Evolutionary conservation across 768 basidiomycete species (phyloP).

Genomic region (Mycena epipterygia): DNA sequence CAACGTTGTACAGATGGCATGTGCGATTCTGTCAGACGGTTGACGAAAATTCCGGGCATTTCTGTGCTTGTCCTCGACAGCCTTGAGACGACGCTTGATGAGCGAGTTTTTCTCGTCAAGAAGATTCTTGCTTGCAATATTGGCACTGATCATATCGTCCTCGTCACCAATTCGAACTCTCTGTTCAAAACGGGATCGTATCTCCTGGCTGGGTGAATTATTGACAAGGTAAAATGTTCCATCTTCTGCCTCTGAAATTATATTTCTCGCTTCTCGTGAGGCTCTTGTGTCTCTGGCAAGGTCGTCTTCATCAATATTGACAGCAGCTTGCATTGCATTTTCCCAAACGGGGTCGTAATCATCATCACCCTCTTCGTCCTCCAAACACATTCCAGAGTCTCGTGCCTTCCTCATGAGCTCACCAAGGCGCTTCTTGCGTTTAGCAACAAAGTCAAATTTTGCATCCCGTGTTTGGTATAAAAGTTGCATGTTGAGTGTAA

Average conservation of each 20-base stretch:
- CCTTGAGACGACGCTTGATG: conserved; percentile 8
- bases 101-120: background rate
- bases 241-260: background rate
- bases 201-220: background rate
- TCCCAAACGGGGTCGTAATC: conserved; percentile 12
- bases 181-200: background rate
- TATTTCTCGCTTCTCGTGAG: background rate
- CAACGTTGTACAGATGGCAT: conserved; percentile 25
- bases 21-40: background rate
- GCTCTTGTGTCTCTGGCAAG: background rate
- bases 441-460: conserved; percentile 18
- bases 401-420: background rate
- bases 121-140: conserved; percentile 1
- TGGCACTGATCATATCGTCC: background rate
- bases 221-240: background rate
- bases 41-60: background rate
- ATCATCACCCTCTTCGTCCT: background rate
- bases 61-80: background rate
- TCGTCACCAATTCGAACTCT: background rate
- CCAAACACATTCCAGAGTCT: background rate
- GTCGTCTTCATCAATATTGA: background rate
- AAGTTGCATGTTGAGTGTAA: conserved; percentile 24
- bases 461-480: conserved; percentile 26
- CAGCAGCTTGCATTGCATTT: conserved; percentile 5
- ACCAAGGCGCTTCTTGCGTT: background rate